Conservation (phyloP, 2,329 filamentous ascomycete genomes). For the Exophiala bonariae region DNA sequence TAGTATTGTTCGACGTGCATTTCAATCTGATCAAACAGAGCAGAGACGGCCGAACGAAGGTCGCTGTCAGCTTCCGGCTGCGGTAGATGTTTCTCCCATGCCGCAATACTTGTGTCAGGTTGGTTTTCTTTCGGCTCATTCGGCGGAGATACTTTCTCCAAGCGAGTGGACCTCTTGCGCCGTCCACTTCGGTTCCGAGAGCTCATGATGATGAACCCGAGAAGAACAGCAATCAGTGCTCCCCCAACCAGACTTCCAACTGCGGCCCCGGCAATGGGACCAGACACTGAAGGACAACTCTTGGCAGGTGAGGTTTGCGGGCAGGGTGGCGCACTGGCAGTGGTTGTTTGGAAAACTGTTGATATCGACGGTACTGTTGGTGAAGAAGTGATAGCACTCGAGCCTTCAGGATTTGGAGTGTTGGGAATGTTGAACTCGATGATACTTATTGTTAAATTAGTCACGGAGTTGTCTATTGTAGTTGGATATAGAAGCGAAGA, state of each 20-base stretch:
- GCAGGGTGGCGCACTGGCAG: slow-evolving; percentile 7
- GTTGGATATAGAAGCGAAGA: not conserved
- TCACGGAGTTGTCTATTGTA: no score
- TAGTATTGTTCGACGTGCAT: slow-evolving; percentile 40
- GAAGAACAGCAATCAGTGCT: slow-evolving; percentile 25
- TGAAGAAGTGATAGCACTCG: slow-evolving; percentile 16
- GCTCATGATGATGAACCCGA: slow-evolving; percentile 28
- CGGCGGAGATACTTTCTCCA: not conserved
- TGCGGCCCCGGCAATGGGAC: slow-evolving; percentile 30
- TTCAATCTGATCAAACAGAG: slow-evolving; percentile 33
- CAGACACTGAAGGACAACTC: slow-evolving; percentile 10
- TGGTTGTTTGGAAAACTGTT: slow-evolving; percentile 8
- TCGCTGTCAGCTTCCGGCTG: slow-evolving; percentile 33
- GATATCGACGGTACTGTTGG: slow-evolving; percentile 6
- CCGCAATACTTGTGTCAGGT: not conserved
- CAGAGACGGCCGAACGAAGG: slow-evolving; percentile 28
- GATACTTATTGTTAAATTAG: no score
- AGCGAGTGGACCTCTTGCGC: not conserved
- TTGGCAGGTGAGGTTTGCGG: not conserved
- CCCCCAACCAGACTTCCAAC: slow-evolving; percentile 29
- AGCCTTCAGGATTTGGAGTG: not conserved
- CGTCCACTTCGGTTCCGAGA: not conserved
- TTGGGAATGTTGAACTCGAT: not conserved
- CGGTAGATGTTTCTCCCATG: slow-evolving; percentile 25
- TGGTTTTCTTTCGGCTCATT: not conserved